Conservation (phyloP, 1,284 basidiomycete genomes). For the Lignosus rhinocerotis region DNA sequence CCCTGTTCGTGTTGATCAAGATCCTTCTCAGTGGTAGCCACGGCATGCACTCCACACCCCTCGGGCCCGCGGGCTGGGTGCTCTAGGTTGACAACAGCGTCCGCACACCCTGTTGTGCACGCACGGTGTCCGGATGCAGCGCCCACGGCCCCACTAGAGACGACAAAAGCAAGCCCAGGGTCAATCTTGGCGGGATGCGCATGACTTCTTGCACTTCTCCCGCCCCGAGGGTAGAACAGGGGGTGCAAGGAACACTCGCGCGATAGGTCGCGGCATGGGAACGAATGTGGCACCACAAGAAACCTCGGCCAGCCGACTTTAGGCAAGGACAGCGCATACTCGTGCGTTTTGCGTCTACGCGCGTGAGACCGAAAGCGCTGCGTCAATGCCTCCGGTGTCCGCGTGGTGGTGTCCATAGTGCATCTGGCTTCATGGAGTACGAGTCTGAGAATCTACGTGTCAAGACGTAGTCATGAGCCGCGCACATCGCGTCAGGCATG, state of each 20-base stretch:
- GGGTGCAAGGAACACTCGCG: constrained; percentile 12
- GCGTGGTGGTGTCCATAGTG: neutral
- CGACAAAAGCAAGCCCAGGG: neutral
- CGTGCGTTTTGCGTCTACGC: neutral
- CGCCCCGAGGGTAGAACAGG: constrained; percentile 13
- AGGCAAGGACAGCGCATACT: constrained; percentile 15
- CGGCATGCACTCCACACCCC: neutral
- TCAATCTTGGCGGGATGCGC: neutral
- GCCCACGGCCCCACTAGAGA: constrained; percentile 5
- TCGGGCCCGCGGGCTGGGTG: neutral
- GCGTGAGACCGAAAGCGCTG: constrained; percentile 12
- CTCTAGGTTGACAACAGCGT: neutral
- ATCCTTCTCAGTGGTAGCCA: neutral
- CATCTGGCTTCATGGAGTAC: neutral
- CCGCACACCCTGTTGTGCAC: neutral
- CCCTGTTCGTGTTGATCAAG: neutral
- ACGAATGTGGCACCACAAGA: constrained; percentile 5
- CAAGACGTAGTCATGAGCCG: neutral
- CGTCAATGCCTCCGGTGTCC: neutral
- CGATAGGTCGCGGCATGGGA: constrained; percentile 17
- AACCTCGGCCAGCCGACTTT: constrained; percentile 16
- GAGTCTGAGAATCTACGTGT: neutral
- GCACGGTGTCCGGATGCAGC: constrained; percentile 12
- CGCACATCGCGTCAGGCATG: neutral
- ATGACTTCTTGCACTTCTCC: constrained; percentile 16